phyloP scores from a whole-genome alignment of 75 land plant species.

The Adiantum capillusveneris region DNA sequence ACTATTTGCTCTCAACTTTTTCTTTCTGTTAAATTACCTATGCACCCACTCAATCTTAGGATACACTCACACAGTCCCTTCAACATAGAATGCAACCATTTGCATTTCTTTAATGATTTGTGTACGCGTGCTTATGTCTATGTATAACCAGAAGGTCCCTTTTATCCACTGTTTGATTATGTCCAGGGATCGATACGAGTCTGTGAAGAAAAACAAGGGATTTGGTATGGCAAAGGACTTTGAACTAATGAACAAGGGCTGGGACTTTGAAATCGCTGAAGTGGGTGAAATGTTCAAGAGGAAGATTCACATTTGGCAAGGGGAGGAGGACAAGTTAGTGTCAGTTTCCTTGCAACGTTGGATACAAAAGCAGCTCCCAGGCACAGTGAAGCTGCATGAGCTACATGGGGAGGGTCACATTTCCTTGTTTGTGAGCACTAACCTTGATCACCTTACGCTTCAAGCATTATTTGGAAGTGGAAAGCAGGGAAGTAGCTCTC shows the following conservation, averaged over 20 bases:
- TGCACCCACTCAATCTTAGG: too few species aligned
- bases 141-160: not conserved
- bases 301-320: constrained; percentile 23
- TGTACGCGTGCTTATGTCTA: not conserved
- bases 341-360: constrained; percentile 16
- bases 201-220: constrained; percentile 16
- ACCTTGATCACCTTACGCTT: not conserved
- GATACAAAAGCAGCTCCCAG: constrained; percentile 23
- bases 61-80: too few species aligned
- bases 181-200: constrained; percentile 20
- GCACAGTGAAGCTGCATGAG: constrained; percentile 18
- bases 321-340: constrained; percentile 17
- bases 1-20: too few species aligned
- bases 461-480: not conserved
- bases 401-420: constrained; percentile 25
- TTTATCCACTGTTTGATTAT: too few species aligned
- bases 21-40: too few species aligned
- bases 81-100: not conserved
- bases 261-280: constrained; percentile 27
- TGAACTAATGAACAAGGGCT: constrained; percentile 12
- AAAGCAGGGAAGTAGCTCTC: not conserved
- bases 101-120: not conserved
- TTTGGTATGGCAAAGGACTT: constrained; percentile 27
- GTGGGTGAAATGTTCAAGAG: constrained; percentile 15
- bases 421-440: constrained; percentile 13